Conservation (phyloP, 805 yeast species). For the Kodamaea kaohsiungensis region DNA sequence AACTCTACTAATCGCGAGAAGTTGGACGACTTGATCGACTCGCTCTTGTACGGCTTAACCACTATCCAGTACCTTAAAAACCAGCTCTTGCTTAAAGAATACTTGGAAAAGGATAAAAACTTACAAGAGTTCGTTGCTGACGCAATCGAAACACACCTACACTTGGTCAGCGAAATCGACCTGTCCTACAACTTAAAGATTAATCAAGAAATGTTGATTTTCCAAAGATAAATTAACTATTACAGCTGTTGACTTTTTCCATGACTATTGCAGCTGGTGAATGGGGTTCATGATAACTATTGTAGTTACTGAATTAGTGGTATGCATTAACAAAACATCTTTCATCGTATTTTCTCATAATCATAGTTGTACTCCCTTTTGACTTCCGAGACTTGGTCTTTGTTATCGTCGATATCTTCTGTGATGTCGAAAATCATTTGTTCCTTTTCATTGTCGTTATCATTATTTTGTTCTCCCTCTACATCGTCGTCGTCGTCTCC, state of each 20-base stretch:
- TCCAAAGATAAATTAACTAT: neutral
- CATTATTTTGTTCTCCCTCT: conserved; percentile 33
- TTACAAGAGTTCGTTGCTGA: conserved; percentile 25
- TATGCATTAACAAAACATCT: neutral
- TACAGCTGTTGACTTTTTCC: neutral
- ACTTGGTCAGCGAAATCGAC: conserved; percentile 16
- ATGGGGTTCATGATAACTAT: neutral
- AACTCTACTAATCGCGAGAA: conserved; percentile 29
- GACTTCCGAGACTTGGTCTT: neutral
- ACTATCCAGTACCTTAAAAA: conserved; percentile 43
- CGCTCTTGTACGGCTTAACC: conserved; percentile 60
- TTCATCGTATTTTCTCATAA: conserved; percentile 4
- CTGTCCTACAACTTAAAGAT: conserved; percentile 14
- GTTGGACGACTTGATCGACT: conserved; percentile 67
- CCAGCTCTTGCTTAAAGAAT: conserved; percentile 15
- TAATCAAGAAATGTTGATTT: conserved; percentile 11
- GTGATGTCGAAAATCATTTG: conserved; percentile 26
- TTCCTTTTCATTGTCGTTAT: conserved; percentile 37
- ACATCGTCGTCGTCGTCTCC: conserved; percentile 37
- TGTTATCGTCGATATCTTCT: conserved; percentile 11
- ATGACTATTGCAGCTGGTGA: neutral
- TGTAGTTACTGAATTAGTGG: neutral
- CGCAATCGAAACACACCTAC: conserved; percentile 18
- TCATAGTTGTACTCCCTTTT: conserved; percentile 5
- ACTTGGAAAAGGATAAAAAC: conserved; percentile 15